Conservation (phyloP, 768 basidiomycete genomes). For the Suillus clintonianus region DNA sequence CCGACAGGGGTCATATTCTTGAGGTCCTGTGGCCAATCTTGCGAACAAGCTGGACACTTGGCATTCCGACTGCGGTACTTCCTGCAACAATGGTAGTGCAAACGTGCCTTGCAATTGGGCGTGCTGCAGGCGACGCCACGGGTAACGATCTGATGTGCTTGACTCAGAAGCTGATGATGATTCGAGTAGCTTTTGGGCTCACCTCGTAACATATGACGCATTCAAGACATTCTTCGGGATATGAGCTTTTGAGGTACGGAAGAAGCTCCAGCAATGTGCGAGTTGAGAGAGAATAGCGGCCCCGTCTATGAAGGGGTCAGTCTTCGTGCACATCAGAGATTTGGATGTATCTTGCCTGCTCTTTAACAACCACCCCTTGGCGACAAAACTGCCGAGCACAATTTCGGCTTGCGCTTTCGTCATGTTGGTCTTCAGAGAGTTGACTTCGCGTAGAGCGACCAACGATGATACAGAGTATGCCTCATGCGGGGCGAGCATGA, state of each 20-base stretch:
- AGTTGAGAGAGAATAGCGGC: slow-evolving; percentile 75
- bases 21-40: slow-evolving; percentile 60
- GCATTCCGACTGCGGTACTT: slow-evolving; percentile 43
- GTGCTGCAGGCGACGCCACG: slow-evolving; percentile 65
- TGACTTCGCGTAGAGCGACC: slow-evolving; percentile 73
- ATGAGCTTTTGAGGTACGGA: slow-evolving; percentile 73
- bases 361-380: slow-evolving; percentile 76
- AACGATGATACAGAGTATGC: slow-evolving; percentile 77
- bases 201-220: slow-evolving; percentile 79
- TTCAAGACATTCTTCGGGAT: slow-evolving; percentile 67
- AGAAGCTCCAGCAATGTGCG: slow-evolving; percentile 75
- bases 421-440: slow-evolving; percentile 59
- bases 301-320: slow-evolving; percentile 42
- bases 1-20: slow-evolving; percentile 59
- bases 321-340: not conserved
- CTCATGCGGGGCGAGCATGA: slow-evolving; percentile 77
- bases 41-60: slow-evolving; percentile 58
- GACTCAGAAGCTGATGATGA: not conserved
- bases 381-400: slow-evolving; percentile 77
- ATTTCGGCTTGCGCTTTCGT: slow-evolving; percentile 75
- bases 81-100: slow-evolving; percentile 68
- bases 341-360: slow-evolving; percentile 58
- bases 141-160: slow-evolving; percentile 56
- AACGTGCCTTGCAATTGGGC: slow-evolving; percentile 58
- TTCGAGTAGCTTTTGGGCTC: slow-evolving; percentile 7